Conservation (phyloP, 139 green algal species). For the Diplosphaera chodatii region DNA sequence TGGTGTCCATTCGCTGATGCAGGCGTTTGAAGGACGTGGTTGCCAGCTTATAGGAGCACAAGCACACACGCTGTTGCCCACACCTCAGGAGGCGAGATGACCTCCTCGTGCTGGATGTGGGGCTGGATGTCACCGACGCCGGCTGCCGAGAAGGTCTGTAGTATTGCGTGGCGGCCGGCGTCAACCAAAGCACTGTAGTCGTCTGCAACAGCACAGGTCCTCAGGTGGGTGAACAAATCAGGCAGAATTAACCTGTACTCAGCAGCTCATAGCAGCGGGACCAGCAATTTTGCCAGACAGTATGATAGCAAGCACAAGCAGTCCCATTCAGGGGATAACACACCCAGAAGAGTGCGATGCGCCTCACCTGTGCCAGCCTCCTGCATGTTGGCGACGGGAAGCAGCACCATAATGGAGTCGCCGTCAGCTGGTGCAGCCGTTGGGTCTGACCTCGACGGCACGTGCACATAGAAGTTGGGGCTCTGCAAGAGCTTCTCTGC, state of each 20-base stretch:
- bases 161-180: conserved; percentile 43
- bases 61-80: not conserved
- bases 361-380: conserved; percentile 28
- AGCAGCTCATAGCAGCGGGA: no score
- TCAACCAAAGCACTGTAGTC: conserved; percentile 50
- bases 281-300: no score
- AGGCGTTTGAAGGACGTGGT: no score
- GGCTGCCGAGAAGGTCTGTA: conserved; percentile 30
- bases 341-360: not conserved
- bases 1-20: no score
- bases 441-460: conserved; percentile 69
- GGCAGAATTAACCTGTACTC: no score
- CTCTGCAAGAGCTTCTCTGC: conserved; percentile 34
- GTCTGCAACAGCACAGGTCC: not conserved
- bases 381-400: conserved; percentile 72
- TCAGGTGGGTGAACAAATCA: no score
- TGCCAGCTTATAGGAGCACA: not conserved
- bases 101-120: conserved; percentile 53
- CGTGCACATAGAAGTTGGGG: conserved; percentile 87
- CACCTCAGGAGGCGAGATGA: conserved; percentile 44
- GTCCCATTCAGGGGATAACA: not conserved
- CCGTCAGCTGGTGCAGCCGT: conserved; percentile 53
- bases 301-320: no score
- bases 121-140: conserved; percentile 39
- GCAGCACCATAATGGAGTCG: conserved; percentile 59